Evolutionary conservation across 305 asterid genomes (phyloP).

Genomic region (Solanum hybrid): DNA sequence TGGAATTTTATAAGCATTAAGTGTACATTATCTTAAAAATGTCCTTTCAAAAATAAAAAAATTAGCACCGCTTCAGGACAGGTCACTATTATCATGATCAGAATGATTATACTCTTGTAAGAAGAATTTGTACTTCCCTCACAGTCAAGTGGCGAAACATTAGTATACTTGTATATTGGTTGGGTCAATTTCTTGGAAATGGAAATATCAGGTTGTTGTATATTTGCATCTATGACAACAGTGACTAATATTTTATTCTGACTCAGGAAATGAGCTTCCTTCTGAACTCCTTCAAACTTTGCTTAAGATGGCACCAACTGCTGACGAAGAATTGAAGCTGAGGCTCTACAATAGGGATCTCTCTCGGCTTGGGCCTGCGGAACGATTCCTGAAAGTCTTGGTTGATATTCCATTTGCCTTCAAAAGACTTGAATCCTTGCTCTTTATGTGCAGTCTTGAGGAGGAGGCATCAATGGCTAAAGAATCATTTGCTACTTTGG

Average conservation of each 20-base stretch:
- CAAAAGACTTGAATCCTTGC: constrained; percentile 69
- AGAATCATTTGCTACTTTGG: constrained; percentile 65
- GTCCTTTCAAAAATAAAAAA: too few species aligned
- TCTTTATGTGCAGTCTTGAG: constrained; percentile 72
- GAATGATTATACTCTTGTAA: neutral
- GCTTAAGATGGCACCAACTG: constrained; percentile 79
- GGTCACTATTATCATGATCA: neutral
- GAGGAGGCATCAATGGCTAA: constrained; percentile 53
- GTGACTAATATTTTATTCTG: constrained; percentile 18
- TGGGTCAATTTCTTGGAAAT: neutral
- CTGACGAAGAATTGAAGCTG: constrained; percentile 81
- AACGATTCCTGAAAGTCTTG: constrained; percentile 77
- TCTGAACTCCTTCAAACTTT: constrained; percentile 64
- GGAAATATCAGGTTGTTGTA: neutral
- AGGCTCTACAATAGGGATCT: constrained; percentile 65
- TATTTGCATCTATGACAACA: neutral
- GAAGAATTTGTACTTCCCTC: neutral
- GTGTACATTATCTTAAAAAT: too few species aligned
- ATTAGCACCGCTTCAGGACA: neutral
- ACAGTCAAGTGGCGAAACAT: neutral
- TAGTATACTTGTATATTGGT: neutral
- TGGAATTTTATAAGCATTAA: too few species aligned
- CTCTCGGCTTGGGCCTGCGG: constrained; percentile 73
- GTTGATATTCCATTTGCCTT: constrained; percentile 80
- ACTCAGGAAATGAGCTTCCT: constrained; percentile 92